phyloP scores from a whole-genome alignment of 2,329 filamentous ascomycete species.

The Chrysoporthe deuterocubensis region DNA sequence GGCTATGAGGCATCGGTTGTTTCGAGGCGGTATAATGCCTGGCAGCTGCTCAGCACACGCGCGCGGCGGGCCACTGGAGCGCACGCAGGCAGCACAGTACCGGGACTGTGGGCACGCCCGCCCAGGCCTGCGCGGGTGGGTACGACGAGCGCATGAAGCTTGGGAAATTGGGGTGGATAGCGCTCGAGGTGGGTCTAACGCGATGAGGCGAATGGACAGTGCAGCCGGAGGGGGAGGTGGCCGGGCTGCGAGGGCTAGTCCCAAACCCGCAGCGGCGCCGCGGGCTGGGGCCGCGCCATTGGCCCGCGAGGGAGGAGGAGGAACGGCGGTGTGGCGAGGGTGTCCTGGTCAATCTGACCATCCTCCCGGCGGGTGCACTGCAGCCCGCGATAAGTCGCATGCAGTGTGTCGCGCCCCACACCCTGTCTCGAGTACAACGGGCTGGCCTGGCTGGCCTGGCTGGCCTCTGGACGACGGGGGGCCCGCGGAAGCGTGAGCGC shows the following conservation, averaged over 20 bases:
- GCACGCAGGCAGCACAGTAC: conserved; percentile 12
- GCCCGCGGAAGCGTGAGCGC: conserved; percentile 26
- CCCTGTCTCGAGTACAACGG: conserved; percentile 27
- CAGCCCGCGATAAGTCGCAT: conserved; percentile 20
- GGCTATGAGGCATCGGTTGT: conserved; percentile 29
- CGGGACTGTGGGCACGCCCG: conserved; percentile 1
- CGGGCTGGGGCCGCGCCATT: conserved; percentile 15
- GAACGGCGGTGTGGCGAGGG: conserved; percentile 24
- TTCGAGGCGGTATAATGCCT: conserved; percentile 25
- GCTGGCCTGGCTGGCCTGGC: background rate
- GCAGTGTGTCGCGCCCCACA: conserved; percentile 14
- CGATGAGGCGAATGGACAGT: conserved; percentile 14
- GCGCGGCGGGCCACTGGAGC: conserved; percentile 6
- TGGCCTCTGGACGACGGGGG: conserved; percentile 20
- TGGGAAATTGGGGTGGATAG: conserved; percentile 21
- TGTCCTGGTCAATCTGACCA: conserved; percentile 17
- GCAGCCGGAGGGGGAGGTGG: background rate
- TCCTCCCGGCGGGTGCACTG: conserved; percentile 8
- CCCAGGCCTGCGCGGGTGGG: conserved; percentile 14
- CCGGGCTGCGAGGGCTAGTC: conserved; percentile 16
- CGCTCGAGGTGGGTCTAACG: conserved; percentile 14
- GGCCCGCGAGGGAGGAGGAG: conserved; percentile 5
- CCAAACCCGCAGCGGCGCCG: conserved; percentile 15
- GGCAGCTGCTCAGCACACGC: conserved; percentile 6
- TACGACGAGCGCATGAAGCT: conserved; percentile 16